Base-by-base conservation (phyloP, 768 basidiomycete species). In the Hericium erinaceus region DNA sequence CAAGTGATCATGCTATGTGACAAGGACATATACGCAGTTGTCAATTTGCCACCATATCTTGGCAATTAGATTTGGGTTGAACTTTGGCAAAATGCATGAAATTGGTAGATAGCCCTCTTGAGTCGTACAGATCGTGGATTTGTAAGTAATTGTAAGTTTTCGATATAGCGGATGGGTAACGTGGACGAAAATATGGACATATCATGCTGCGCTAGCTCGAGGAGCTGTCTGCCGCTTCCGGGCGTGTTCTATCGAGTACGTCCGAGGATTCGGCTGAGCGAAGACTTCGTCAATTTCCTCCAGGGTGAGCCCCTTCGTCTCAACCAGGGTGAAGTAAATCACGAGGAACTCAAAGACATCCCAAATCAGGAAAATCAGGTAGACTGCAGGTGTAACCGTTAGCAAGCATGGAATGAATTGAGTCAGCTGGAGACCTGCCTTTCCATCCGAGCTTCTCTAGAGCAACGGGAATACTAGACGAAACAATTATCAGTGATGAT, bases 221-320 rank as follows among this genome's bases (percentile, higher is more conserved):
- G 33, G 9, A 10, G 33, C 33, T 6, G 33, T 33, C 33, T 8
- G 33, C 33, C 33, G 33, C 33, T 33, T 33, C 33, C 33, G 33
- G 33, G 33, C 33, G 15, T 55, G n/a, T 15, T 55, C 60, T 20
- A 56, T 55, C 41, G 64, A 64, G 53, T 64, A 65, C 48, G 61
- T 59, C 22, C 56, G 37, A 12, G 64, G 64, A 38, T 64, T 60
- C 13, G 52, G 63, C 48, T 63, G 63, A 7, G 15, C 56, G 56
- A 70, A 70, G 39, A 80, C 70, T 52, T 75, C 74, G 51, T 77
- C 74, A 58, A 80, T 79, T 60, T 80, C 77, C 58, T 80, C 79
- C 48, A 80, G 67, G 0, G 76, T 77, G 40, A 81, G 68, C 11
- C 73, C 73, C 62, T 76, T 80, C 18, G 80, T 80, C 64, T 81